A percentile compares a stretch with the other conserved stretches of the same genome.
Conservation (phyloP, 305 asterid species). For the Rubia tinctorum region DNA sequence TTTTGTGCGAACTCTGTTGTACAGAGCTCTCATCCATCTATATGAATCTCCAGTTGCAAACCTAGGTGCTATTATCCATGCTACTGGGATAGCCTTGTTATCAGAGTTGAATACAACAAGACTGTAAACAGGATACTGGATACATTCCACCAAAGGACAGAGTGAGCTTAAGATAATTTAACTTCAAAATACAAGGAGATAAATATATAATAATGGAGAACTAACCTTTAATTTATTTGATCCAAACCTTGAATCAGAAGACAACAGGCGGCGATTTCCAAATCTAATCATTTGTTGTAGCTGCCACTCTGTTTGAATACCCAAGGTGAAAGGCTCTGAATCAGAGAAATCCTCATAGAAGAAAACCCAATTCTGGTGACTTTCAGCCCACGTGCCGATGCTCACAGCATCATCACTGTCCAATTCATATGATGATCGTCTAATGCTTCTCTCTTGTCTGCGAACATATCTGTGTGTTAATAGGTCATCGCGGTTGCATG, state of each 20-base stretch:
- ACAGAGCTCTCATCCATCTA: constrained; percentile 93
- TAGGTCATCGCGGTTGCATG: constrained; percentile 89
- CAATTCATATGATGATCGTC: constrained; percentile 70
- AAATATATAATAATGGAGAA: constrained; percentile 5
- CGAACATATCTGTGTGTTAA: constrained; percentile 94
- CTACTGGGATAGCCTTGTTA: constrained; percentile 97
- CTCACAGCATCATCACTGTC: constrained; percentile 82
- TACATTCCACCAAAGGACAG: constrained; percentile 33
- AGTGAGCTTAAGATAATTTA: constrained; percentile 34
- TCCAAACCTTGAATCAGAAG: constrained; percentile 71
- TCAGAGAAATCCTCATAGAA: constrained; percentile 80
- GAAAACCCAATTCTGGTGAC: constrained; percentile 71
- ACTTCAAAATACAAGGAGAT: constrained; percentile 7
- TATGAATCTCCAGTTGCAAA: constrained; percentile 57
- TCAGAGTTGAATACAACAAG: constrained; percentile 95
- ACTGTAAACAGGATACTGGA: constrained; percentile 86
- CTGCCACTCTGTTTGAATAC: constrained; percentile 99
- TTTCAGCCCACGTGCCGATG: constrained; percentile 70
- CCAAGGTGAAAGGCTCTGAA: constrained; percentile 74
- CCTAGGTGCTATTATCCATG: constrained; percentile 80
- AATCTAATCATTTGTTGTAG: constrained; percentile 93
- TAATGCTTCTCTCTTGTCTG: constrained; percentile 82
- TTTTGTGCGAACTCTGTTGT: constrained; percentile 71
- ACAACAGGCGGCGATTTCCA: constrained; percentile 75
- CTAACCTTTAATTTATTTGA: constrained; percentile 82